Evolutionary conservation across 495 filamentous ascomycete genomes (phyloP).

Genomic region (Penicillium cinerascens): DNA sequence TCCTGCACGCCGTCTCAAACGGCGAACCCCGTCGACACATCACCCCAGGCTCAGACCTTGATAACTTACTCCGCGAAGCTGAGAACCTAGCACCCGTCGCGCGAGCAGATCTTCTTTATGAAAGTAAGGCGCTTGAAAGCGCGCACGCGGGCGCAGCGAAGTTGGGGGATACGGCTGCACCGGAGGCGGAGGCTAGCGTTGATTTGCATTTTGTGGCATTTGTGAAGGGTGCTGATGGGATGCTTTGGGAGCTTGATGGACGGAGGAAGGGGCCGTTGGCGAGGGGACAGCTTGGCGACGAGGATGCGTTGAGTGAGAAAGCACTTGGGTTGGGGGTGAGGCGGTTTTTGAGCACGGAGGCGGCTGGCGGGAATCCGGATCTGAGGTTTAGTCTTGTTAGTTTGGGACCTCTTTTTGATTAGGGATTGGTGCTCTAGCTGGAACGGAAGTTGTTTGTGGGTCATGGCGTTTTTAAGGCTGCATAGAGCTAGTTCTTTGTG

Average conservation of each 20-base stretch:
- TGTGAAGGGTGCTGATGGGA: conserved; percentile 70
- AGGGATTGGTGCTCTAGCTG: too few species aligned
- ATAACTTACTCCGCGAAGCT: conserved; percentile 43
- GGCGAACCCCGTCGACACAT: conserved; percentile 48
- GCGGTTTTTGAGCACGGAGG: conserved; percentile 61
- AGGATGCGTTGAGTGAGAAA: conserved; percentile 67
- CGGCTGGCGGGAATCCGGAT: conserved; percentile 55
- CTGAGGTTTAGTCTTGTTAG: conserved; percentile 74
- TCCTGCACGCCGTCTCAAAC: conserved; percentile 72
- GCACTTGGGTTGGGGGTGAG: conserved; percentile 58
- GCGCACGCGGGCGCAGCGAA: conserved; percentile 70
- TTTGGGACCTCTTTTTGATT: conserved; percentile 63
- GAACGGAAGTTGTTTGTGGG: background rate
- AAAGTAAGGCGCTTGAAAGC: conserved; percentile 63
- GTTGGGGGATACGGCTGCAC: conserved; percentile 69
- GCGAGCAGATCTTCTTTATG: conserved; percentile 69
- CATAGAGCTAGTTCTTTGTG: too few species aligned
- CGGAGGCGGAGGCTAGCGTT: conserved; percentile 61
- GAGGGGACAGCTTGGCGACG: conserved; percentile 51
- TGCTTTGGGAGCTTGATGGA: conserved; percentile 85
- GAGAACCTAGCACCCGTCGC: conserved; percentile 44
- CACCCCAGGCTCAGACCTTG: conserved; percentile 43
- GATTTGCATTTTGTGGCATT: conserved; percentile 85
- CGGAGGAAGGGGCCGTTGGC: conserved; percentile 65
- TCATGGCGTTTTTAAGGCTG: background rate